Evolutionary conservation across 176 grass and related monocot genomes (phyloP), one percentile per base, ranked within the genome.

Genomic region (Chloris gayana): DNA sequence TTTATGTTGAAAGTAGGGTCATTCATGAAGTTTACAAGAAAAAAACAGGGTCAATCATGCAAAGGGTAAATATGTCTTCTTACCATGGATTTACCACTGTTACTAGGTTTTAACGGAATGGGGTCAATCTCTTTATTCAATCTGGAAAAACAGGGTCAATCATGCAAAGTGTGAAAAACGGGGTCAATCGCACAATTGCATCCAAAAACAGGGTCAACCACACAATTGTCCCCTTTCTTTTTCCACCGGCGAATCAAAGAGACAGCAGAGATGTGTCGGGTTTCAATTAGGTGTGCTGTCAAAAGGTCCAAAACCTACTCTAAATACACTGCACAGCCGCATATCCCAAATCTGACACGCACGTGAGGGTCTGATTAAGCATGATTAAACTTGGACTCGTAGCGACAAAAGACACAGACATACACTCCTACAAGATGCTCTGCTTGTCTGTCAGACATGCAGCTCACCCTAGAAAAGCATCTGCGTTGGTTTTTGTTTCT

Each of bases 331-430:
- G 27, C 15, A 71, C 27, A 17, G 0, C 3, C 9, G 1, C 19
- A 21, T 49, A 17, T 31, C 41, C 41, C 41, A 42, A 42, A 10
- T 42, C 41, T 42, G 41, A 42, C 15, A 50, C 7, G 14, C 73
- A 61, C 56, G 51, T 74, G 50, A 74, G 32, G 38, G 41, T 25
- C 22, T 60, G n/a, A 75, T 75, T 58, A 51, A 26, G 33, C 12
- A 6, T 59, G 32, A 61, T 76, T 62, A 76, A 76, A 61, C 56
- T 47, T 45, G 45, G 61, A 22, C 58, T 64, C 9, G 45, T 39
- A 22, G 6, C 7, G 26, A 76, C 59, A 8, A 63, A 35, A 76
- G 25, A 9, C 26, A 42, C 54, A 9, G 19, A 57, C 21, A 51
- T 39, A 26, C 32, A 2, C 42, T 21, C 17, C 6, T 76, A 9